Evolutionary conservation across 164 flowering plant genomes (phyloP), one percentile per base, ranked within the genome.

Genomic region (Magnolia changhungtana): DNA sequence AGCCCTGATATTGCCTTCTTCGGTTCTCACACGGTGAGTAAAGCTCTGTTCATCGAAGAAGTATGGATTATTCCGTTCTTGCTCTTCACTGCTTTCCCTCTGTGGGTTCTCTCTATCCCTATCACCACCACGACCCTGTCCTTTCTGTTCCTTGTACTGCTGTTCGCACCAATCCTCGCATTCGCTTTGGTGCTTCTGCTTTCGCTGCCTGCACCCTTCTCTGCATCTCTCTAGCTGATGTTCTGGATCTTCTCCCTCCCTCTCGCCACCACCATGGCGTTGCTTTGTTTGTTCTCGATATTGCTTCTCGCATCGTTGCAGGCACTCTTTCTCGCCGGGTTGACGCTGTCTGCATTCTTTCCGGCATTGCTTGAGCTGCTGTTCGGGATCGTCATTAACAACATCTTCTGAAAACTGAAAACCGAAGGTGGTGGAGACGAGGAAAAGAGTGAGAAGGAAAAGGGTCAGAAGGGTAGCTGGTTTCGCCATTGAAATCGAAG

Each of bases 91-190:
- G 14, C 29, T 7, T 59, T 66, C 29, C 58, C n/a, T 31, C 45
- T 63, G 4, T 14, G 24, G 50, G 20, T 29, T 21, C 71, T 76
- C 71, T 3, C 19, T n/a, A 50, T 19, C 31, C 7, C 16, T n/a
- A 4, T 67, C 24, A 63, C 50, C 50, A 8, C 50, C 63, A 7
- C 70, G 13, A 14, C 55, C 73, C 55, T 50, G 66, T 29, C 18
- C 21, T 59, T 37, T 59, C 9, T 55, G 11, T 24, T 70, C 8
- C 31, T 31, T 19, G 16, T 66, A 10, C 27, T 71, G 63, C 71
- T 63, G 72, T 9, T n/a, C 8, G 64, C 76, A 80, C 19, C 16
- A 16, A 14, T 58, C 69, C 64, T 0, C 19, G 20, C 78, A 75
- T 11, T 4, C 27, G 0, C 8, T 8, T n/a, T 24, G 59, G 20